Evolutionary conservation across 139 green algal genomes (phyloP), one percentile per base, ranked within the genome.

Genomic region (Chlorella vulgaris): DNA sequence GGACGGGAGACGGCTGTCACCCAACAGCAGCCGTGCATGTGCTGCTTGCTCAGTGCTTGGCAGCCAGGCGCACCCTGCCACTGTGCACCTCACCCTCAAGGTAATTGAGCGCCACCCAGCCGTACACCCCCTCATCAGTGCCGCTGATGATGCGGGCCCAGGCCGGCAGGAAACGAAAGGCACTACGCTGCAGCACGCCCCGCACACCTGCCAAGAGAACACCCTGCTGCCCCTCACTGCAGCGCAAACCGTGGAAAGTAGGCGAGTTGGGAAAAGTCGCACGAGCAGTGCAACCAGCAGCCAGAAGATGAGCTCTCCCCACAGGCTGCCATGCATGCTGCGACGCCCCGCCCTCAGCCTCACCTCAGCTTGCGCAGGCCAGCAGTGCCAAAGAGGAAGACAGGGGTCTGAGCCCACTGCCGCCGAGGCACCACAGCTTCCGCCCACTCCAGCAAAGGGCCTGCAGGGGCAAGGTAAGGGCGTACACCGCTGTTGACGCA

Each of bases 71-170:
- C n/a, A n/a, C n/a, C n/a, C 39, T 13, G 2, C 38, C 38, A 36
- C 3, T 58, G 8, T 3, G 7, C 3, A 4, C 42, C 51, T 35
- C 53, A 79, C 73, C 73, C 3, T 62, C 76, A 43, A 91, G 36
- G 74, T 95, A 93, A 82, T 97, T 97, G 51, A 96, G 84, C 7
- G 93, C 87, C 4, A 96, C 81, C 93, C 93, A 97, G 76, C 93
- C 95, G 76, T 90, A 98, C 33, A 94, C 71, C 35, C 91, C 95
- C 86, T 98, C 95, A 21, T 98, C 88, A 24, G 74, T 70, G 1
- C 94, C 94, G 42, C 69, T 90, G n/a, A 98, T 94, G n/a, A 95
- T 88, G 4, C 76, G 77, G 6, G 91, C 94, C 90, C 92, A 98
- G 1, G 47, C 39, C 0, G 76, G 66, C 47, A 91, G 50, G 73